A percentile compares a stretch with the other conserved stretches of the same genome.
Evolutionary conservation across 306 rosid genomes (phyloP).

Genomic region (Dalbergia cochinchinensis): DNA sequence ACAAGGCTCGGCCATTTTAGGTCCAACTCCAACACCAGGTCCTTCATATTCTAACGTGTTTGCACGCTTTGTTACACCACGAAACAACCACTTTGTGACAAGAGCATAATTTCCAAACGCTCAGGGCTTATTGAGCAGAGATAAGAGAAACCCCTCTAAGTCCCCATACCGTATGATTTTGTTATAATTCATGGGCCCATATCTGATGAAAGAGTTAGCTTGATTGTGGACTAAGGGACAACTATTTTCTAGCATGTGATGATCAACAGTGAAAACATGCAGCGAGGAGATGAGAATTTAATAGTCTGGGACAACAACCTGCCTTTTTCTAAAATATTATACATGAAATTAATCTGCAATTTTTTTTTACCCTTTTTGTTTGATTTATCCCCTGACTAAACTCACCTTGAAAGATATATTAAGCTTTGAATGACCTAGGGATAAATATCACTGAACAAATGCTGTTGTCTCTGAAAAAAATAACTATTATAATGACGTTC

Average conservation of each 20-base stretch:
- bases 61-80: conserved; percentile 36
- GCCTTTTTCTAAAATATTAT: too few species aligned
- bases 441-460: too few species aligned
- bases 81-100: conserved; percentile 58
- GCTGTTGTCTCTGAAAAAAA: too few species aligned
- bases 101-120: conserved; percentile 48
- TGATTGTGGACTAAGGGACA: neutral
- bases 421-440: too few species aligned
- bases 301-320: neutral
- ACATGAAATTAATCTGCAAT: too few species aligned
- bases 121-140: conserved; percentile 27
- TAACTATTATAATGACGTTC: neutral
- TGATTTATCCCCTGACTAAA: too few species aligned
- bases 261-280: conserved; percentile 9
- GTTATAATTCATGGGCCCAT: conserved; percentile 50
- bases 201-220: neutral
- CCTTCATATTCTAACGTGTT: conserved; percentile 49
- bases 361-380: neutral
- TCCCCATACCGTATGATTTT: conserved; percentile 47
- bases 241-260: neutral
- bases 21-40: conserved; percentile 51
- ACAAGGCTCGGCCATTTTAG: conserved; percentile 21
- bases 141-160: neutral
- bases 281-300: neutral
- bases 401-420: too few species aligned